Base-by-base conservation (phyloP, 768 basidiomycete species). In the Lentinula raphanica region DNA sequence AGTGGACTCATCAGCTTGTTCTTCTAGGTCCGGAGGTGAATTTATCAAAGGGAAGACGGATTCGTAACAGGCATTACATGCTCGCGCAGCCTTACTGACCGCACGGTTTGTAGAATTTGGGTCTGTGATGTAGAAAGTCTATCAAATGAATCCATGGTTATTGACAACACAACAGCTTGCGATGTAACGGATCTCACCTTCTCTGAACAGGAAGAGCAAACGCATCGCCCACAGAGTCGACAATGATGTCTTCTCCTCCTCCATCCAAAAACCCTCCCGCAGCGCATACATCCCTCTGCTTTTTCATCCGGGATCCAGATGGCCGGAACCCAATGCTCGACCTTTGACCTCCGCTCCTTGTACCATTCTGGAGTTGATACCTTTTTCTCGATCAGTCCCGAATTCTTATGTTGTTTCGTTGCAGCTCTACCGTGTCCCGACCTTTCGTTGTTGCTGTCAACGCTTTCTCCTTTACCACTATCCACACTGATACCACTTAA, bases 281-380 rank as follows among this genome's bases (percentile, higher is more conserved):
- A 97, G 9, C 89, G 78, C 92, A 93, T 94, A 67, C 94, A 97
- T 21, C 79, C 76, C 55, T 82, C 81, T n/a, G 90, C 87, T 69
- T 82, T 90, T 59, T 84, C 81, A 66, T 97, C 92, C 0, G 94
- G 92, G 29, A 95, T 86, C 94, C 94, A 97, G 25, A 96, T 82
- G 0, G 94, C 89, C 4, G 94, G 94, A 1, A 93, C 84, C 75
- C 93, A 96, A 69, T 90, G 84, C 45, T 90, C 89, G 55, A 89
- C 87, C 66, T 74, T 80, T 9, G 77, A 75, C 40, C 83, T 68
- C 63, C 76, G 78, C 69, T 39, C 64, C 68, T 54, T 60, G 51
- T 28, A 42, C 64, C 58, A 46, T 65, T 66, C 49, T 54, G 62
- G 59, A 75, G 54, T 53, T 53, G 58, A 60, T 27, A 39, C 59